Evolutionary conservation across 2,329 filamentous ascomycete species (phyloP), one percentile per base, ranked within the genome.

Genomic region (Lachnellula occidentalis): DNA sequence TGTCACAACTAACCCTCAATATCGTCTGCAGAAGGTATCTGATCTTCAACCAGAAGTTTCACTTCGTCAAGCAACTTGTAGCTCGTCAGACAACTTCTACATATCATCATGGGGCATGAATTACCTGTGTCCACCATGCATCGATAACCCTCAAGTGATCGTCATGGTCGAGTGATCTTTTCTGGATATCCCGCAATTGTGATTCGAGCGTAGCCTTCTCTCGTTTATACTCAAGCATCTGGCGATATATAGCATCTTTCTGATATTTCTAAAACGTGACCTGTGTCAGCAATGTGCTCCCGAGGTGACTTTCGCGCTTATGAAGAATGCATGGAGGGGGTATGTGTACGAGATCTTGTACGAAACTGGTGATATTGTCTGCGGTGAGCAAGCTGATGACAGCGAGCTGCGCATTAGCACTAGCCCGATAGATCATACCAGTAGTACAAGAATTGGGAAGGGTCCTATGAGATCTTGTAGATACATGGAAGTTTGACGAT

Each of bases 171-270:
- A 82, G 79, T 31, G 88, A 83, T 67, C 84, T 82, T 70, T 90
- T 91, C 61, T 88, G 82, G 59, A 95, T 76, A 61, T 95, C 88
- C 68, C 86, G 86, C 58, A 96, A 77, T 67, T 89, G 88, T 55
- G 83, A 78, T 74, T 97, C 92, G 59, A 95, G 76, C 41, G 87
- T 88, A 55, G 81, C 79, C 70, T 91, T 92, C 70, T 95, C 90
- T 64, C 94, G 86, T 74, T 95, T 96, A 73, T 95, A 96, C 73
- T 97, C 94, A 69, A 91, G 89, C 91, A 99, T 96, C 74, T 96
- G 92, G 55, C 95, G 90, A 67, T 89, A 87, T 70, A 99, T 96
- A 61, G 94, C 94, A 76, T 96, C 94, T 75, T 97, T 99, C 74
- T 92, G 88, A 67, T 88, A 94, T 69, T 87, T 84, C 90, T 95